These are phyloP conservation scores for Lenwebbia sp. DNA, from an alignment of 345 rosid genomes.

Conservation along the genomic window DNA sequence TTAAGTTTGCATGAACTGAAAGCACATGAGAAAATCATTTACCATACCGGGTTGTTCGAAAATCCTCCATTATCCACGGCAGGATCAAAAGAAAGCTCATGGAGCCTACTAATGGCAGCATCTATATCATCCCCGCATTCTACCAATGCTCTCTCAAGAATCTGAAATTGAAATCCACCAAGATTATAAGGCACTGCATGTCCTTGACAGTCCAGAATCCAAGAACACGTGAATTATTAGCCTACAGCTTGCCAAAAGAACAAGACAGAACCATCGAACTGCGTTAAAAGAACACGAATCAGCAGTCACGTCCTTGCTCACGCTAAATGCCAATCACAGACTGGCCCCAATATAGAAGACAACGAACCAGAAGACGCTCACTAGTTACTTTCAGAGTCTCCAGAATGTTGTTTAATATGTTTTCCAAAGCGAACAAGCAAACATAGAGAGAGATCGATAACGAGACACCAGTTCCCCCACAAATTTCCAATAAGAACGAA, in stretches of 20 bases:
- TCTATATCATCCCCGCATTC: slow-evolving; percentile 65
- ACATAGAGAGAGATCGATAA: not conserved
- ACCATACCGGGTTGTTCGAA: slow-evolving; percentile 21
- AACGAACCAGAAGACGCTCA: not conserved
- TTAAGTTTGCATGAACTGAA: not conserved
- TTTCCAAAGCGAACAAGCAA: not conserved
- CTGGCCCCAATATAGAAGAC: not conserved
- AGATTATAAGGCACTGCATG: not conserved
- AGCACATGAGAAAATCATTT: not conserved
- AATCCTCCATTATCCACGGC: slow-evolving; percentile 9
- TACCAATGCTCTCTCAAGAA: slow-evolving; percentile 59
- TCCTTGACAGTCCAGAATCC: not conserved
- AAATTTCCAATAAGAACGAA: not conserved
- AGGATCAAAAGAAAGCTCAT: slow-evolving; percentile 32
- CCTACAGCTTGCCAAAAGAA: not conserved
- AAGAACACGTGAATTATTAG: not conserved
- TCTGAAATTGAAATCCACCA: too few relatives aligned
- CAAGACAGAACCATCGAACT: not conserved
- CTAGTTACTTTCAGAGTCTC: not conserved
- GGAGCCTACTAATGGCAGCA: slow-evolving; percentile 56
- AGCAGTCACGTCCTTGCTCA: not conserved
- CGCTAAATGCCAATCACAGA: not conserved
- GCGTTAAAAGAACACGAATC: not conserved
- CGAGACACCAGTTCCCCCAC: not conserved
- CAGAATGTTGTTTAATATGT: not conserved